Evolutionary conservation across 345 rosid species (phyloP).

Genomic region (Gossypioides kirkii): DNA sequence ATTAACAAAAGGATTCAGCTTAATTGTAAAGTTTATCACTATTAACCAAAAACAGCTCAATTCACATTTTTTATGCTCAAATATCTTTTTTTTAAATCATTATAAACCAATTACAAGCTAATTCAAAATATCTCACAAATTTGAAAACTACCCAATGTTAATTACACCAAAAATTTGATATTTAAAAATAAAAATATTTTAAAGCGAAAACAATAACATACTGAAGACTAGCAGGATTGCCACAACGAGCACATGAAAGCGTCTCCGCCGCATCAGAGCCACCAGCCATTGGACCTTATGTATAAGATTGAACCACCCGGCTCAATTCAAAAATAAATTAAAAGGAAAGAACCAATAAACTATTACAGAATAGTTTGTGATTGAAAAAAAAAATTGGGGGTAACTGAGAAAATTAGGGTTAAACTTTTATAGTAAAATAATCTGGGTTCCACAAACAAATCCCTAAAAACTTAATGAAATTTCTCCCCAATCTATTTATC

Average conservation of each 20-base stretch:
- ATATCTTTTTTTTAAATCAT: neutral
- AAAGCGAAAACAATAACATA: slow-evolving; percentile 16
- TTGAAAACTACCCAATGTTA: neutral
- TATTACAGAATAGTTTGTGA: neutral
- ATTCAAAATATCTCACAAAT: neutral
- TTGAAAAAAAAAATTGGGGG: neutral
- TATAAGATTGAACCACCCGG: neutral
- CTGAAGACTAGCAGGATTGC: slow-evolving; percentile 61
- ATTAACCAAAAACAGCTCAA: neutral
- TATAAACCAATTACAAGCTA: neutral
- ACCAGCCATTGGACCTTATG: slow-evolving; percentile 40
- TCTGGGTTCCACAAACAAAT: neutral
- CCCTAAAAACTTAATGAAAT: neutral
- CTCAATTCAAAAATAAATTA: neutral
- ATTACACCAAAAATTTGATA: neutral
- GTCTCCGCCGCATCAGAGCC: slow-evolving; percentile 39
- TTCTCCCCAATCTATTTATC: neutral
- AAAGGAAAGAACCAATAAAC: neutral
- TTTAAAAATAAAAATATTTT: neutral
- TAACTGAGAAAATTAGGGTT: too few relatives aligned
- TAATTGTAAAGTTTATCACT: neutral
- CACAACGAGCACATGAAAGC: slow-evolving; percentile 46
- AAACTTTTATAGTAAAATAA: neutral
- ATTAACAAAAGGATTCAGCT: neutral
- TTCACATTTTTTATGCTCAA: neutral